Base-by-base conservation (phyloP, 768 basidiomycete genomes). In the Kwoniella europaea region DNA sequence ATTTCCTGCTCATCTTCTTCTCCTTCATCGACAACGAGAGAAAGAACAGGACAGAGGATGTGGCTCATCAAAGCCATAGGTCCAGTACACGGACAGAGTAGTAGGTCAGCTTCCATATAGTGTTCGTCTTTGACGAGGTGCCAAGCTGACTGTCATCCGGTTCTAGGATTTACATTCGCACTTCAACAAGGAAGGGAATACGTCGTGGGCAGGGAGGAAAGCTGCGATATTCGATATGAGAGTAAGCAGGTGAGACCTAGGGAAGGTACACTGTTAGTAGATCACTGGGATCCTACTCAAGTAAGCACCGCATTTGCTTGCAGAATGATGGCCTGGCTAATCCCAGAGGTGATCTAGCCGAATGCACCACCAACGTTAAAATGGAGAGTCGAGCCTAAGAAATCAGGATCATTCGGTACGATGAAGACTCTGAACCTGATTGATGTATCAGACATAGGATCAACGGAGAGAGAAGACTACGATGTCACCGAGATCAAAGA, bases 121-220 rank as follows among this genome's bases (percentile, higher is more conserved):
- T 12, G 15, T 5, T 43, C 4, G 27, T 27, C 27, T 2, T 2
- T 3, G 27, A 27, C 27, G 27, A 27, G 60, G 35, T 10, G 20
- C 10, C 35, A 22, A 63, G 18, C 15, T 42, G n/a, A 61, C 13
- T 35, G 35, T 35, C 35, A 35, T 22, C 10, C n/a, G 18, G 41
- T 62, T 63, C 6, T 63, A 81, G 79, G 65, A 53, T 81, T 79
- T 71, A 73, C 79, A n/a, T 79, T 77, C 57, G 76, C 62, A 15
- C 71, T 81, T 22, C 72, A 76, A 57, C 75, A 76, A 63, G 69
- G 72, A 22, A 70, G 69, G 22, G 64, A 64, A 27, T 81, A 81
- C 53, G 68, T 67, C 3, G 62, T 81, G 13, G 80, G 80, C 4
- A 65, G 76, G 43, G 74, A 73, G 13, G 67, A 73, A 24, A 55